A percentile compares a stretch with the other conserved stretches of the same genome.
These are phyloP conservation scores for Protomyces inundatus DNA, from an alignment of 1,139 yeast species.

Conservation along the genomic window DNA sequence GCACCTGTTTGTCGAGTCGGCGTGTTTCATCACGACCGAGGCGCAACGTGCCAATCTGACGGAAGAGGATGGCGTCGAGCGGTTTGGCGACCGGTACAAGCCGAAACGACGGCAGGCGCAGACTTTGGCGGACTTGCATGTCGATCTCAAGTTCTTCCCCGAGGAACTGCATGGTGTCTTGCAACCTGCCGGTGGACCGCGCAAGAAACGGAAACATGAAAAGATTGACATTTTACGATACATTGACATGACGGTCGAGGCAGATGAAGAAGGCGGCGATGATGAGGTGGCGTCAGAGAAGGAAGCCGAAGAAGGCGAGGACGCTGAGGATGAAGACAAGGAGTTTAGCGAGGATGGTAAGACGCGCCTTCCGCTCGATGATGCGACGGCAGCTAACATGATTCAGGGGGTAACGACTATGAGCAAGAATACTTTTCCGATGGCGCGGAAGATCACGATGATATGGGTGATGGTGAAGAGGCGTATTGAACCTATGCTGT, in stretches of 20 bases:
- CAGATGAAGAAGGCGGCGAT: conserved; percentile 12
- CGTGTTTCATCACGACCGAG: conserved; percentile 5
- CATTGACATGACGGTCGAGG: conserved; percentile 17
- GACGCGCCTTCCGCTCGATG: background rate
- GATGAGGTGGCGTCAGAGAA: conserved; percentile 14
- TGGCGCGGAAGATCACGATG: conserved; percentile 20
- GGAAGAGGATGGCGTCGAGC: conserved; percentile 17
- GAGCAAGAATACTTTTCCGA: conserved; percentile 22
- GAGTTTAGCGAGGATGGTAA: conserved; percentile 22
- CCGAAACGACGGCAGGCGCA: conserved; percentile 13
- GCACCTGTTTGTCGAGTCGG: conserved; percentile 5
- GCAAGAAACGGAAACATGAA: conserved; percentile 19
- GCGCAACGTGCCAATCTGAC: conserved; percentile 2
- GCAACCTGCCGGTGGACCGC: conserved; percentile 8
- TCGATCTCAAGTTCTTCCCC: conserved; percentile 12
- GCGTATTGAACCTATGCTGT: background rate
- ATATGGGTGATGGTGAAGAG: conserved; percentile 16
- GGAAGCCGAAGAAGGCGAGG: conserved; percentile 4
- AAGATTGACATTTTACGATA: conserved; percentile 12
- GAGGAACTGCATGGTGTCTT: conserved; percentile 16
- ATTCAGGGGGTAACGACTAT: conserved; percentile 10
- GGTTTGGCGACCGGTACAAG: conserved; percentile 13
- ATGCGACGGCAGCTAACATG: background rate
- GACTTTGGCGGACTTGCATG: conserved; percentile 11
- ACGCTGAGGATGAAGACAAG: conserved; percentile 11